phyloP scores from a whole-genome alignment of 768 basidiomycete genomes.

The Pleurotus salmoneostramineus region DNA sequence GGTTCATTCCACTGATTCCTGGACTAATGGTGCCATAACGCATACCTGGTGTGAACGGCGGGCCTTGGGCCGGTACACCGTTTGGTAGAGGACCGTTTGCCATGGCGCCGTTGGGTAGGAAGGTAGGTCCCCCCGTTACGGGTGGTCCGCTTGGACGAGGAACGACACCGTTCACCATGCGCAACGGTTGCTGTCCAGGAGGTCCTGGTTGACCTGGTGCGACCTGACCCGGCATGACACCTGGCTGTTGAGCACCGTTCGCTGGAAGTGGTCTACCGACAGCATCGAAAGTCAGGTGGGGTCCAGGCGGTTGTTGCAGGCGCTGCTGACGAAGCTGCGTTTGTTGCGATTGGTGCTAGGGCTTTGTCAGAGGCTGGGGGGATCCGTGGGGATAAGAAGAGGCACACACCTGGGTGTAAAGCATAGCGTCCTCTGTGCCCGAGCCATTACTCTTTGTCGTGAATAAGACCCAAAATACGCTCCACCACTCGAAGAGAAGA shows the following conservation, averaged over 20 bases:
- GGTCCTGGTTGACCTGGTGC: not conserved
- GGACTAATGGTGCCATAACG: not conserved
- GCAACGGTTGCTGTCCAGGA: not conserved
- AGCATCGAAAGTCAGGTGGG: not conserved
- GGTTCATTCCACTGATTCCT: conserved; percentile 1
- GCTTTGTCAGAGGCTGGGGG: conserved; percentile 9
- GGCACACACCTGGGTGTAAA: conserved; percentile 63
- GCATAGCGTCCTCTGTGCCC: conserved; percentile 66
- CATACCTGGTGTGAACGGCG: not conserved
- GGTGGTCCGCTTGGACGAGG: not conserved
- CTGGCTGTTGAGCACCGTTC: conserved; percentile 9
- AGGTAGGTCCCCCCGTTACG: not conserved
- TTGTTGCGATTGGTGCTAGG: conserved; percentile 23
- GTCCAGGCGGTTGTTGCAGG: conserved; percentile 2
- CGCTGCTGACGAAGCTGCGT: conserved; percentile 5
- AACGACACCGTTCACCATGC: not conserved
- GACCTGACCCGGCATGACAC: conserved; percentile 14
- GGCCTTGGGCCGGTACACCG: not conserved
- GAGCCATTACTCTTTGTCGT: conserved; percentile 69
- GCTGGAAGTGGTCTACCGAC: conserved; percentile 12
- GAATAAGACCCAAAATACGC: conserved; percentile 84
- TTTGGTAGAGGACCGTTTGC: not conserved
- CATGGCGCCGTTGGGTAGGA: not conserved
- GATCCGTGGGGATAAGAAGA: conserved; percentile 10
- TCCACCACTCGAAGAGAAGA: conserved; percentile 90